Evolutionary conservation across 441 rosid genomes (phyloP), one percentile per base, ranked within the genome.

Genomic region (Capsella rubella): DNA sequence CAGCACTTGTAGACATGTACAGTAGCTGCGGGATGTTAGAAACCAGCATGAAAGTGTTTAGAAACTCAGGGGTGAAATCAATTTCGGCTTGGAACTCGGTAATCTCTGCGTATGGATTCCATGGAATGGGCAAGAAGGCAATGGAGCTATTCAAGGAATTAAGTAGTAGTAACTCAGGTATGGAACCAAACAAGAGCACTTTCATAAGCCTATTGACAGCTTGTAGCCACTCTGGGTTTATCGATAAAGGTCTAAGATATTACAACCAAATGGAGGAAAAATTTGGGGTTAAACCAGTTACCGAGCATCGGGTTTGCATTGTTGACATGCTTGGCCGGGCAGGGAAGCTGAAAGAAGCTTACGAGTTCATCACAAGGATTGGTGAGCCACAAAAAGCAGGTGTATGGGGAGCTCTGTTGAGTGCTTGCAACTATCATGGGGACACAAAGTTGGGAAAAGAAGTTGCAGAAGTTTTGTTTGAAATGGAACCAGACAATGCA

Each of bases 271-370:
- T 87, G 91, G 67, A 59, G 28, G 69, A 40, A 60, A 52, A 71
- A 42, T 83, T 71, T n/a, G 75, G 67, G 7, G 83, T 84, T 18
- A 71, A 82, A 67, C 84, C 86, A 13, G 75, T 57, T 12, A 79
- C 80, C 0, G 86, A 87, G 63, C 88, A 84, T 60, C 67, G 65
- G n/a, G 86, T 83, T 11, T 80, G 86, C 55, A 54, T 82, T 37
- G 87, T 84, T 47, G 88, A 82, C 64, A 81, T 85, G 85, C 85
- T 87, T 5, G 91, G 91, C 32, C 72, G 86, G 21, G 80, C 84
- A 0, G 91, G 91, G 55, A 81, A 65, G 64, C 82, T 87, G 16
- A 67, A 55, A 43, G 84, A 87, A 52, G 91, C 91, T 31, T 79
- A 79, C 53, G 80, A 80, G 50, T 82, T 82, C 59, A 82, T 85